Evolutionary conservation across 2,329 filamentous ascomycete genomes (phyloP), one percentile per base, ranked within the genome.

Genomic region (Xylariaceae sp.): DNA sequence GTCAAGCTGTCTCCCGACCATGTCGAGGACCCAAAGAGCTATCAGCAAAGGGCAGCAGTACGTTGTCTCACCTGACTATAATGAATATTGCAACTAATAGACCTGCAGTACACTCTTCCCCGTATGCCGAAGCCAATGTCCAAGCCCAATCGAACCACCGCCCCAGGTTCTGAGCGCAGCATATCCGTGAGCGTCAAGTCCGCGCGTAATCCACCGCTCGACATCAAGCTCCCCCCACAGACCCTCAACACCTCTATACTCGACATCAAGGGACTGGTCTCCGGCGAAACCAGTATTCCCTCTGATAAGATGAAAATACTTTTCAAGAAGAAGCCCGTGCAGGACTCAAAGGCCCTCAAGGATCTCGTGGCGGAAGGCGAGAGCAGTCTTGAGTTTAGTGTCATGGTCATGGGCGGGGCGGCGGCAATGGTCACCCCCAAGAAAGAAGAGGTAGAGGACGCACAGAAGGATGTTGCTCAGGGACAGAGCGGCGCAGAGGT

Each of bases 401-500:
- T 96, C 41, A 97, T 97, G 89, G 75, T 96, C 16, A 80, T 95
- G 60, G 87, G 85, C 3, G 89, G 88, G 12, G 79, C 73, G 17
- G 66, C 68, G 18, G 62, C 65, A n/a, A 53, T 68, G 30, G 61
- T 46, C 1, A 60, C 51, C 29, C 59, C 58, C n/a, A 26, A 26
- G 22, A 26, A 6, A 26, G 22, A 26, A 26, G 22, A 26, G 22
- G 22, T 26, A 11, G 62, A 64, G 17, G 67, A 69, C 11, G 68
- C 70, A 29, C 55, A 60, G 9, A 62, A 66, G 37, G 69, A 61
- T 34, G 70, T 67, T 32, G 74, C 74, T 39, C 72, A 76, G 49
- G 72, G 68, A 3, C 64, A 71, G n/a, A 80, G 76, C 51, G 77
- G 76, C 26, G 66, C 66, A 40, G 76, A 78, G 19, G 74, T 85